Percentiles rank a stretch among this genome's conserved stretches.
These are phyloP conservation scores for Chrysosporium keratinophilum DNA, from an alignment of 2,329 filamentous ascomycete genomes.

Conservation along the genomic window DNA sequence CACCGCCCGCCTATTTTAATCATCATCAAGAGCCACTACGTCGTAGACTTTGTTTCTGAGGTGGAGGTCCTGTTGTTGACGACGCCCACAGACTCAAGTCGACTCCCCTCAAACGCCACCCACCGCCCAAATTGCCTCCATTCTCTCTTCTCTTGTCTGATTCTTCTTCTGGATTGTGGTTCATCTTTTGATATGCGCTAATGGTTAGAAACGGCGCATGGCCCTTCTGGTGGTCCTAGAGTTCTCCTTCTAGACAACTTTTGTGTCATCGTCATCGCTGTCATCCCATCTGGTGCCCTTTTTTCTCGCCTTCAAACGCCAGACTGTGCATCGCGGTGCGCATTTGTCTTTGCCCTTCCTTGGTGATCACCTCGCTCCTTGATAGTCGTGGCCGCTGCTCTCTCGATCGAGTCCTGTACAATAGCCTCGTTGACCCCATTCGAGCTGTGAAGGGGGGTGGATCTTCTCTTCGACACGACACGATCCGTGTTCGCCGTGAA, in stretches of 20 bases:
- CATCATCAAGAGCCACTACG: neutral
- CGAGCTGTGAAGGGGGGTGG: neutral
- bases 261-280: neutral
- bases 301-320: neutral
- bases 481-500: neutral
- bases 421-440: neutral
- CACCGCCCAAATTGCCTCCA: neutral
- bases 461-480: neutral
- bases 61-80: neutral
- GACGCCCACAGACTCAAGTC: neutral
- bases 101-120: conserved; percentile 1
- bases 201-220: conserved; percentile 8
- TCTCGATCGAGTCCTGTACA: neutral
- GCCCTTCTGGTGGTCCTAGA: conserved; percentile 4
- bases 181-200: conserved; percentile 7
- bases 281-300: neutral
- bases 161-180: conserved; percentile 1
- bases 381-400: neutral
- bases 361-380: neutral
- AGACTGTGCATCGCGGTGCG: neutral
- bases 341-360: neutral
- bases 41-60: neutral
- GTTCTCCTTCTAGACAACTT: neutral
- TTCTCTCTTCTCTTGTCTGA: neutral
- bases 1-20: neutral